Evolutionary conservation across 108 stramenopile genomes (phyloP).

Genomic region (Skeletonema tropicum): DNA sequence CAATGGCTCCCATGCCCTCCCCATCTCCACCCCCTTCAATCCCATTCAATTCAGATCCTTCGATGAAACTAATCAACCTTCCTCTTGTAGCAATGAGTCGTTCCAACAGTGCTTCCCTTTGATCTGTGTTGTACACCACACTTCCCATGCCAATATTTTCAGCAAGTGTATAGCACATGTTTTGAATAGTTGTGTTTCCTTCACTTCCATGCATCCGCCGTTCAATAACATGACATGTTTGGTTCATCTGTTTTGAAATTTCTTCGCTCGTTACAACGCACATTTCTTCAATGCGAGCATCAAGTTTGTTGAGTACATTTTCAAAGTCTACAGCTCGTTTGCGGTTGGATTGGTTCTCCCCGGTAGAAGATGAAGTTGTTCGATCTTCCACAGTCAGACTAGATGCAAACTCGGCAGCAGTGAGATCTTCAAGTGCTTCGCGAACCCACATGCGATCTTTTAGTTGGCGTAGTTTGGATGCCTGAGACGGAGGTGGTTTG

Average conservation of each 20-base stretch:
- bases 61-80: slow-evolving; percentile 38
- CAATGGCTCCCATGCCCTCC: slow-evolving; percentile 20
- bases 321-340: slow-evolving; percentile 86
- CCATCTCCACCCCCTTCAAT: not conserved
- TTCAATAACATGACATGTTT: slow-evolving; percentile 33
- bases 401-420: slow-evolving; percentile 86
- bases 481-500: not conserved
- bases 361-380: not conserved
- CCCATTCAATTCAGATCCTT: slow-evolving; percentile 8
- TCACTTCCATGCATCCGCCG: slow-evolving; percentile 23
- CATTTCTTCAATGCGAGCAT: slow-evolving; percentile 77
- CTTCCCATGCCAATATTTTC: slow-evolving; percentile 64
- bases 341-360: slow-evolving; percentile 13
- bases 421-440: slow-evolving; percentile 83
- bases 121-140: slow-evolving; percentile 66
- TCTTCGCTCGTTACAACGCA: slow-evolving; percentile 31
- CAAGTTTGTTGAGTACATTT: slow-evolving; percentile 72
- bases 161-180: slow-evolving; percentile 32
- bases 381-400: slow-evolving; percentile 57
- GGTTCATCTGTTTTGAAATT: slow-evolving; percentile 7
- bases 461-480: slow-evolving; percentile 69
- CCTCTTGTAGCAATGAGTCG: slow-evolving; percentile 34
- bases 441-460: slow-evolving; percentile 91
- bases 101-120: slow-evolving; percentile 64
- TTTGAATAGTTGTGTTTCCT: slow-evolving; percentile 7